Conservation (phyloP, 805 yeast genomes). For the Kluyveromyces lactis region DNA sequence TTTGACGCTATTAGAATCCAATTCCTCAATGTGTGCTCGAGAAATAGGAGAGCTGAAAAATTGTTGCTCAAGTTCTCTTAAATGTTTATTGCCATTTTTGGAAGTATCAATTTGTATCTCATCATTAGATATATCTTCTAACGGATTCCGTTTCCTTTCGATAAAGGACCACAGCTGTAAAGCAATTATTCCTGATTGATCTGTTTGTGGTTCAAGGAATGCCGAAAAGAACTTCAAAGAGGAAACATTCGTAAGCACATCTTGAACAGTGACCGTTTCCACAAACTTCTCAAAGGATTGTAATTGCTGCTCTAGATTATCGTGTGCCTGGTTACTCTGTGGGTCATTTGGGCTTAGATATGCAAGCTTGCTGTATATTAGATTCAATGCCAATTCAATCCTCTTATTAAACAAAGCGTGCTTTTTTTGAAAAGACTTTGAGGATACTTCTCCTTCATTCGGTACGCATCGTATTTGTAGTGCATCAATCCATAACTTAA, state of each 20-base stretch:
- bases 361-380: conserved; percentile 19
- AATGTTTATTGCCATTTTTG: conserved; percentile 20
- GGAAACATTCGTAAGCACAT: conserved; percentile 13
- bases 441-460: not conserved
- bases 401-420: conserved; percentile 12
- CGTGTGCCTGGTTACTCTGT: not conserved
- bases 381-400: conserved; percentile 16
- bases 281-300: conserved; percentile 13
- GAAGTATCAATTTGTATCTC: conserved; percentile 20
- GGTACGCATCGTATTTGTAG: conserved; percentile 7
- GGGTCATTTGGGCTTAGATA: not conserved
- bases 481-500: conserved; percentile 13
- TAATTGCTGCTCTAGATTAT: conserved; percentile 1
- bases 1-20: conserved; percentile 14
- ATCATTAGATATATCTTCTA: conserved; percentile 37
- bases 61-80: conserved; percentile 16
- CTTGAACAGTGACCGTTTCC: conserved; percentile 12
- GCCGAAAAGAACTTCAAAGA: conserved; percentile 13
- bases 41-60: conserved; percentile 6
- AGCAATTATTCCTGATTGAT: conserved; percentile 18
- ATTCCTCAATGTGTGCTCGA: conserved; percentile 1
- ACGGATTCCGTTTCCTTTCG: conserved; percentile 62
- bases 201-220: conserved; percentile 7
- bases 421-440: conserved; percentile 1
- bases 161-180: conserved; percentile 62